Evolutionary conservation across 352 stramenopile genomes (phyloP), one percentile per base, ranked within the genome.

Genomic region (Globisporangium iwayamae): DNA sequence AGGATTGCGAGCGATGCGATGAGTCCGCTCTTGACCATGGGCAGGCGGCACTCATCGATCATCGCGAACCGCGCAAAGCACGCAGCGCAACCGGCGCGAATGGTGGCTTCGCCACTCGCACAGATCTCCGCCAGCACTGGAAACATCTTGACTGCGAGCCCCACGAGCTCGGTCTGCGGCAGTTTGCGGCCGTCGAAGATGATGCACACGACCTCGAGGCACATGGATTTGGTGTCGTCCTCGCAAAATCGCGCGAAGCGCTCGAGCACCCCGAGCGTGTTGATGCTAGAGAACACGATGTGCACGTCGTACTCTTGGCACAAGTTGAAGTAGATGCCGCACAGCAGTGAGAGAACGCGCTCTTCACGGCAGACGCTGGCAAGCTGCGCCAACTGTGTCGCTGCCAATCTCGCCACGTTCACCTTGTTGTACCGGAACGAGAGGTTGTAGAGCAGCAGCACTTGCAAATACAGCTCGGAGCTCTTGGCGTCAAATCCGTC

Each of bases 361-460:
- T 58, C 48, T 47, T 62, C 68, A 18, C 4, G 48, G 28, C 38
- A 67, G 1, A 46, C 25, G 13, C 43, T 25, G 0, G 56, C 76
- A 4, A 90, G 69, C 3, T 74, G 41, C 7, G 72, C 68, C 11
- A 92, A 39, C 47, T 78, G 77, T 18, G 68, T 56, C 2, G 74
- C 61, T 0, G 70, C 72, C 0, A 82, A 60, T 18, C 32, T 66
- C 25, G 81, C 76, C 20, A 90, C 72, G 22, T 90, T 78, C 0
- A 71, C 39, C 30, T 86, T 84, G 58, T 69, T 78, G 71, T 85
- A 90, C 6, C 76, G 71, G 48, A 92, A 89, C 18, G 79, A 87
- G 41, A 92, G 69, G 62, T 92, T 92, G 74, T 90, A 89, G 10
- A 92, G 60, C 13, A 92, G 69, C n/a, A 85, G 65, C 45, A 82